phyloP scores from a whole-genome alignment of 495 filamentous ascomycete genomes.

The Aspergillus nidulans region DNA sequence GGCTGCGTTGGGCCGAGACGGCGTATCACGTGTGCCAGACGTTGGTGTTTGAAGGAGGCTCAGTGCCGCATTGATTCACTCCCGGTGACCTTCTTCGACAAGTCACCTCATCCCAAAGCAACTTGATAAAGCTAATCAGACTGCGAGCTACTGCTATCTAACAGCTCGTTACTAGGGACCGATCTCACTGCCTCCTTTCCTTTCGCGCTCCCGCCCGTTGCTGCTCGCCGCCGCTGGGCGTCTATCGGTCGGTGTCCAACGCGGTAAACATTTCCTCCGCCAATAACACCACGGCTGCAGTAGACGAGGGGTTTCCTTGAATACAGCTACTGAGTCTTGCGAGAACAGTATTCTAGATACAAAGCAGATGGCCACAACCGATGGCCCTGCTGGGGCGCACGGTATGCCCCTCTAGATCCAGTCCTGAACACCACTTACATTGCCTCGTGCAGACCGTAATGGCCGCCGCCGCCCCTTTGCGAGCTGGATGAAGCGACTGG shows the following conservation, averaged over 20 bases:
- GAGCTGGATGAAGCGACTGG: conserved; percentile 89
- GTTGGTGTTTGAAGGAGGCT: background rate
- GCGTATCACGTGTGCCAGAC: conserved; percentile 8
- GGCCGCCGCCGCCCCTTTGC: conserved; percentile 81
- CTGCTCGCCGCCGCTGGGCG: background rate
- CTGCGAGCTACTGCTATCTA: no score
- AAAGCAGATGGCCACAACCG: conserved; percentile 60
- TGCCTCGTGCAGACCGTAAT: conserved; percentile 51
- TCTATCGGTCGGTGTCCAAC: background rate
- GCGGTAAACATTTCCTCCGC: background rate
- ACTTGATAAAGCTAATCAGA: background rate
- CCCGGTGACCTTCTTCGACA: background rate
- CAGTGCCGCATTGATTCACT: background rate
- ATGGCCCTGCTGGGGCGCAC: conserved; percentile 58
- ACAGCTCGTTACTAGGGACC: no score
- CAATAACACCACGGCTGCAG: background rate
- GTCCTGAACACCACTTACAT: conserved; percentile 2
- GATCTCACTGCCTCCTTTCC: background rate
- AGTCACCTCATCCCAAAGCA: background rate
- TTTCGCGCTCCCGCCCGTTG: background rate
- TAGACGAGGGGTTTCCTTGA: background rate
- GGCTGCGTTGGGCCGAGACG: background rate
- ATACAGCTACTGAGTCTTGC: background rate
- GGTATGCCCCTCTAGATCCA: conserved; percentile 44
- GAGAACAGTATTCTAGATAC: background rate